Conservation (phyloP, 2,329 filamentous ascomycete species). For the Exophiala viscosa region DNA sequence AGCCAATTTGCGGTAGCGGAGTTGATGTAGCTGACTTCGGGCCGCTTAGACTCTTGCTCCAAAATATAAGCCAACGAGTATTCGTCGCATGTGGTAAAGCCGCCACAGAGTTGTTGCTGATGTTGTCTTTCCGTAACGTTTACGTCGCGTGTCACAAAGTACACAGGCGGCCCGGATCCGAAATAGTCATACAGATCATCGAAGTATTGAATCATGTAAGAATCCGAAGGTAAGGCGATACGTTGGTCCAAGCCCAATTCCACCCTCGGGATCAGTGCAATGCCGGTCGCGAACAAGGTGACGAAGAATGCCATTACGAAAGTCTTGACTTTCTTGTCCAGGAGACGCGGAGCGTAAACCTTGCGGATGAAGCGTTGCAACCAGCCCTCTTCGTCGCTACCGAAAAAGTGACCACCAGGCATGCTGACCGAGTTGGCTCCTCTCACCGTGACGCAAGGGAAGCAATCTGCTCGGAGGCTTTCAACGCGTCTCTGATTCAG, state of each 20-base stretch:
- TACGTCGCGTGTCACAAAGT: slow-evolving; percentile 82
- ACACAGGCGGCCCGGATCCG: slow-evolving; percentile 86
- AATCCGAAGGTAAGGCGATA: slow-evolving; percentile 87
- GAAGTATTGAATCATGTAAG: slow-evolving; percentile 94
- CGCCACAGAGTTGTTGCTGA: slow-evolving; percentile 83
- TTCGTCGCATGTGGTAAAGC: slow-evolving; percentile 82
- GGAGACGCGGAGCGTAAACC: slow-evolving; percentile 75
- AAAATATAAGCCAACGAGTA: slow-evolving; percentile 83
- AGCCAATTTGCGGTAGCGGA: slow-evolving; percentile 92
- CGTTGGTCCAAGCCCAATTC: slow-evolving; percentile 88
- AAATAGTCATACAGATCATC: slow-evolving; percentile 94
- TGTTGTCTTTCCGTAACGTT: slow-evolving; percentile 71
- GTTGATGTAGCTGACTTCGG: slow-evolving; percentile 81
- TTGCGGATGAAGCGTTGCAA: slow-evolving; percentile 88
- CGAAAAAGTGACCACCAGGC: slow-evolving; percentile 64
- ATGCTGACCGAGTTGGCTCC: slow-evolving; percentile 64
- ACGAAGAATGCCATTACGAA: slow-evolving; percentile 76
- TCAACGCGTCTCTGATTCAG: slow-evolving; percentile 91
- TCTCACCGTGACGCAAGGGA: slow-evolving; percentile 81
- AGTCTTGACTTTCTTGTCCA: slow-evolving; percentile 76
- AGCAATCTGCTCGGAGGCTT: slow-evolving; percentile 80
- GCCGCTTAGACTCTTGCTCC: slow-evolving; percentile 88
- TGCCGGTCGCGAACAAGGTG: slow-evolving; percentile 76
- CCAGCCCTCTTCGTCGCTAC: slow-evolving; percentile 75
- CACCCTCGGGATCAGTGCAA: slow-evolving; percentile 80